Evolutionary conservation across 2,329 filamentous ascomycete genomes (phyloP), one percentile per base, ranked within the genome.

Genomic region (Epicoccum sorghinum): DNA sequence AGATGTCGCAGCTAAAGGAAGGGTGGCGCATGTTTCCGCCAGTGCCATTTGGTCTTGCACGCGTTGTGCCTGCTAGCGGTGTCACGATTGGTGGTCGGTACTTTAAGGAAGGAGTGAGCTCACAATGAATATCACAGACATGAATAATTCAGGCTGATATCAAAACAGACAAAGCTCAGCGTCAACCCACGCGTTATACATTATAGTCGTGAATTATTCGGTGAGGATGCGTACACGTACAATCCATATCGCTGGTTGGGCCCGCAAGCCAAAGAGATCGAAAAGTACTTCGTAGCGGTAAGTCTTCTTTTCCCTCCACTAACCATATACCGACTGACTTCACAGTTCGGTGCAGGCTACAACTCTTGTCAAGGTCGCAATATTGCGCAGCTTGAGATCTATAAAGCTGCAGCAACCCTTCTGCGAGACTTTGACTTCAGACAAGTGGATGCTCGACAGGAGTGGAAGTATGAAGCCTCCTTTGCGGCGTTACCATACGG

Each of bases 331-430:
- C 47, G 12, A 46, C 60, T 14, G 9, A 2, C 2, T 40, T 2
- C 8, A 14, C 9, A 65, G 57, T 78, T 74, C 57, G 74, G 74
- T 22, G 69, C 69, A 4, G 74, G 76, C 7, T 76, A 75, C 36
- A 70, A 68, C 23, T 61, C 65, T 37, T 78, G 73, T 42, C 68
- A 70, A 14, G 75, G 75, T 0, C 67, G 68, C 14, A 68, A 75
- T 36, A 62, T 77, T 4, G 74, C 72, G 7, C 65, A 70, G 38
- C 57, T 77, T 30, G 69, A 77, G 58, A 52, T 76, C 5, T 65
- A 58, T 18, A 77, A 78, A 55, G 56, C 73, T n/a, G 48, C 65
- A 2, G 65, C 71, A 2, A 72, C 67, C 4, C 40, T 76, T 7
- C 37, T 74, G 2, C 58, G 69, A 7, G 70, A 76, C 38, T 75